Percentiles rank a stretch among this genome's conserved stretches.
These are phyloP conservation scores for Exophiala dermatitidis DNA, from an alignment of 2,329 filamentous ascomycete genomes.

Conservation along the genomic window DNA sequence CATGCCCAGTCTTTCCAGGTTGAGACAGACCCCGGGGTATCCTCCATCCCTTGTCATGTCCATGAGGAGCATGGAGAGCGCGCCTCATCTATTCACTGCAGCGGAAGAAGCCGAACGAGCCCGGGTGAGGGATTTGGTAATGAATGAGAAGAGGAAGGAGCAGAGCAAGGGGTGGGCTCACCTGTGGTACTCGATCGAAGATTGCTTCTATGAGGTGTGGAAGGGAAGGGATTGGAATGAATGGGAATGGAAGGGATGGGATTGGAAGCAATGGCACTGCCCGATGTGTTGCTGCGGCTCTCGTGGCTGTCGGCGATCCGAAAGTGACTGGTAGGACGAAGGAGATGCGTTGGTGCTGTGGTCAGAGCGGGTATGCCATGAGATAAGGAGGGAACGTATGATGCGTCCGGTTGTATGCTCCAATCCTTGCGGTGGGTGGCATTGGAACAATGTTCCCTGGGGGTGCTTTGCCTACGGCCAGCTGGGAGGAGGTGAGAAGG, in stretches of 20 bases:
- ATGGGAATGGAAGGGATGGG: not conserved
- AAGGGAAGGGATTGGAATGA: not conserved
- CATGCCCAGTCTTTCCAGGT: not conserved
- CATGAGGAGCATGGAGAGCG: constrained; percentile 2
- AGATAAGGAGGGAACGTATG: too few species aligned
- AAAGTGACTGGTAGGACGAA: not conserved
- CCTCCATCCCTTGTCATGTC: not conserved
- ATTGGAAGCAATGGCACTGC: not conserved
- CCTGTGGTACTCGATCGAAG: not conserved
- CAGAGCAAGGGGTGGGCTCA: not conserved
- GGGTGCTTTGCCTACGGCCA: too few species aligned
- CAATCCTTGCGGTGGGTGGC: too few species aligned
- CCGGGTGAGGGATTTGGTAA: not conserved
- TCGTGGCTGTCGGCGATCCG: not conserved
- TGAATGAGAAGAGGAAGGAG: not conserved
- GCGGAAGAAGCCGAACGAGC: constrained; percentile 1
- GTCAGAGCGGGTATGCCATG: not conserved
- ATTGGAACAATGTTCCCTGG: too few species aligned
- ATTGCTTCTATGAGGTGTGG: constrained; percentile 8
- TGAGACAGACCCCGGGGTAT: constrained; percentile 1
- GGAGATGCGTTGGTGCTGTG: not conserved
- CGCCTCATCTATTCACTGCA: not conserved
- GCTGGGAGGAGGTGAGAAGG: too few species aligned
- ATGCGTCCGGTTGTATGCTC: too few species aligned
- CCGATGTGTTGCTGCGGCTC: not conserved